These are phyloP conservation scores for Hypoxylon sp. DNA, from an alignment of 2,329 filamentous ascomycete species.

Conservation along the genomic window DNA sequence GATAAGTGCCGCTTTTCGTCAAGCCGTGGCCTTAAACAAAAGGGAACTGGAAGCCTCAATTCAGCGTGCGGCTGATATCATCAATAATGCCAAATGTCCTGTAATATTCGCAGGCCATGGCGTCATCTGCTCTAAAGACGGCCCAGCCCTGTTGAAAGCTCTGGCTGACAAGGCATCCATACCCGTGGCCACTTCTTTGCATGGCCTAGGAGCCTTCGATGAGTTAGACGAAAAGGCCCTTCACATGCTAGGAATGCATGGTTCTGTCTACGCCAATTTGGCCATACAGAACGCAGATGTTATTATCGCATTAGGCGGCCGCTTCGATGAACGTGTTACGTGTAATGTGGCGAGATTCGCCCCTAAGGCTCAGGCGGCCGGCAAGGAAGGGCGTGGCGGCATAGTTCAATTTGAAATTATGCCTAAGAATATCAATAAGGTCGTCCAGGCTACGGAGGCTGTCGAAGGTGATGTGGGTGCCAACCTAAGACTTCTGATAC, in stretches of 20 bases:
- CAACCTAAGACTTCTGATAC: slow-evolving; percentile 84
- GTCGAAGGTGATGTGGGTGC: slow-evolving; percentile 91
- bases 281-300: slow-evolving; percentile 97
- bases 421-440: slow-evolving; percentile 99
- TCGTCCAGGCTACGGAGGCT: slow-evolving; percentile 95
- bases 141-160: slow-evolving; percentile 83
- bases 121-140: slow-evolving; percentile 83
- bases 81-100: slow-evolving; percentile 93
- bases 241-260: slow-evolving; percentile 99
- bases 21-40: slow-evolving; percentile 79
- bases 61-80: slow-evolving; percentile 80
- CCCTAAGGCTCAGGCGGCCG: slow-evolving; percentile 87
- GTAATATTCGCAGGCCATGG: slow-evolving; percentile 96
- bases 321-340: slow-evolving; percentile 97
- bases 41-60: slow-evolving; percentile 82
- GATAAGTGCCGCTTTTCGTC: slow-evolving; percentile 87
- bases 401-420: slow-evolving; percentile 99
- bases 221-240: slow-evolving; percentile 94
- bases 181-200: slow-evolving; percentile 95
- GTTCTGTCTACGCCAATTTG: slow-evolving; percentile 97
- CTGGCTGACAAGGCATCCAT: slow-evolving; percentile 90
- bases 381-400: slow-evolving; percentile 86
- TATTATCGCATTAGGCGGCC: slow-evolving; percentile 92
- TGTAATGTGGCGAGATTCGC: slow-evolving; percentile 87
- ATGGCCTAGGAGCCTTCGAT: slow-evolving; percentile 92